Conservation (phyloP, 2,329 filamentous ascomycete species). For the Harringtonia lauricola region DNA sequence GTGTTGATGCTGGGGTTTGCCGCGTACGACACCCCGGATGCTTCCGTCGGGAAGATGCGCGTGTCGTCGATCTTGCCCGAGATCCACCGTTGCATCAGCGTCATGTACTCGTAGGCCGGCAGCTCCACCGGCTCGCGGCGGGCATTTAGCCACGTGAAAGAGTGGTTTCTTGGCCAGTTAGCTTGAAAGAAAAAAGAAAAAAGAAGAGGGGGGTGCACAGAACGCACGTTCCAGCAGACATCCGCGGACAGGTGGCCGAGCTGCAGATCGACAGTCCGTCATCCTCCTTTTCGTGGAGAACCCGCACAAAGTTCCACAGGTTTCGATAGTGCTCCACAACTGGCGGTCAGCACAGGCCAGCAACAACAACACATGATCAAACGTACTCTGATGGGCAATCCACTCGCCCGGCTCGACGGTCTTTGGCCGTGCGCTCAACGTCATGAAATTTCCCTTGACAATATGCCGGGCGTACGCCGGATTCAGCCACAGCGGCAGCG, state of each 20-base stretch:
- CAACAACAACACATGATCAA: background rate
- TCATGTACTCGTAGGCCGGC: conserved; percentile 87
- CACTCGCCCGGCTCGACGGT: conserved; percentile 92
- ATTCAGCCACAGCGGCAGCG: conserved; percentile 64
- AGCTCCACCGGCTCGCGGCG: conserved; percentile 83
- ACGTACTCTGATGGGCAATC: conserved; percentile 82
- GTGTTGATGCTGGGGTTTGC: conserved; percentile 45
- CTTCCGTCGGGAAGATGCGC: conserved; percentile 81
- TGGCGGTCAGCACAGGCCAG: conserved; percentile 22
- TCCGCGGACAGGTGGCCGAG: conserved; percentile 70
- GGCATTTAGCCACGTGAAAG: conserved; percentile 92
- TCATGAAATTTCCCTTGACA: conserved; percentile 97
- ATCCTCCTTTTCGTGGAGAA: conserved; percentile 78
- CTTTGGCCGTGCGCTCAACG: conserved; percentile 81
- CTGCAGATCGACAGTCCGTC: conserved; percentile 75
- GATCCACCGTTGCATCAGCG: conserved; percentile 94
- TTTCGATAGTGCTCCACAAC: conserved; percentile 89
- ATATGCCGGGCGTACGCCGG: conserved; percentile 71
- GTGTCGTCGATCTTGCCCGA: conserved; percentile 89
- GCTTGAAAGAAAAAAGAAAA: no score
- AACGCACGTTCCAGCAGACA: conserved; percentile 87
- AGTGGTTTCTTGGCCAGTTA: conserved; percentile 54
- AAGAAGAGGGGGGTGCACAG: background rate
- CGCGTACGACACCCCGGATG: conserved; percentile 55
- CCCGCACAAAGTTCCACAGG: conserved; percentile 78